Conservation (phyloP, 257 asterid species). For the Plantago ovata region DNA sequence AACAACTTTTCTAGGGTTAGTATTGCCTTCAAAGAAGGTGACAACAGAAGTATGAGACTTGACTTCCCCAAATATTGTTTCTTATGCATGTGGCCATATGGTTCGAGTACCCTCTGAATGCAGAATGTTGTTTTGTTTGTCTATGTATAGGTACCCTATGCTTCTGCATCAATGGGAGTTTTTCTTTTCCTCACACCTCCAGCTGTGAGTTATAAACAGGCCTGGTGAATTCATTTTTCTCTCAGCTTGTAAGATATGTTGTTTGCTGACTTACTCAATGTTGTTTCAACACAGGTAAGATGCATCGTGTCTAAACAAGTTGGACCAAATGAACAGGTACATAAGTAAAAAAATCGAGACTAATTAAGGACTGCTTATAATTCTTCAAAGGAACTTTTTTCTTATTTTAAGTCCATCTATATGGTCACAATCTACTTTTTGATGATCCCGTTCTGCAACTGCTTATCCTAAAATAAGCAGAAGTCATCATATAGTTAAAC, state of each 20-base stretch:
- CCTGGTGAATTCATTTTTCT: constrained; percentile 13
- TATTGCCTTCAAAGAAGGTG: no score
- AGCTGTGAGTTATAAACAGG: constrained; percentile 28
- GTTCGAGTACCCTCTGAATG: not conserved
- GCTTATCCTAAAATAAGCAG: no score
- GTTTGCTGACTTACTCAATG: constrained; percentile 33
- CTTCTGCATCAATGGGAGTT: constrained; percentile 40
- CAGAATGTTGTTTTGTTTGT: constrained; percentile 2
- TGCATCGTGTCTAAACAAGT: constrained; percentile 83
- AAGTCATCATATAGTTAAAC: no score
- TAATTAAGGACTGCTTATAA: no score
- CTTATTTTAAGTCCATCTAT: no score
- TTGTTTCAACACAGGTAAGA: constrained; percentile 41
- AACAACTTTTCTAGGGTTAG: no score
- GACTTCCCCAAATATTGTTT: not conserved
- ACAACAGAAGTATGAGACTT: no score
- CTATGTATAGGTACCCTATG: constrained; percentile 64
- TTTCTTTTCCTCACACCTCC: constrained; percentile 40
- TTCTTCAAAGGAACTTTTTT: no score
- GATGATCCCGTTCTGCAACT: no score
- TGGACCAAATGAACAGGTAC: constrained; percentile 75
- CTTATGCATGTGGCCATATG: not conserved
- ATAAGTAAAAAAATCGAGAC: not conserved
- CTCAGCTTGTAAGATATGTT: constrained; percentile 17
- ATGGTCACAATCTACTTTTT: no score